Evolutionary conservation across 1,139 yeast genomes (phyloP), one percentile per base, ranked within the genome.

Genomic region (Diutina catenulata): DNA sequence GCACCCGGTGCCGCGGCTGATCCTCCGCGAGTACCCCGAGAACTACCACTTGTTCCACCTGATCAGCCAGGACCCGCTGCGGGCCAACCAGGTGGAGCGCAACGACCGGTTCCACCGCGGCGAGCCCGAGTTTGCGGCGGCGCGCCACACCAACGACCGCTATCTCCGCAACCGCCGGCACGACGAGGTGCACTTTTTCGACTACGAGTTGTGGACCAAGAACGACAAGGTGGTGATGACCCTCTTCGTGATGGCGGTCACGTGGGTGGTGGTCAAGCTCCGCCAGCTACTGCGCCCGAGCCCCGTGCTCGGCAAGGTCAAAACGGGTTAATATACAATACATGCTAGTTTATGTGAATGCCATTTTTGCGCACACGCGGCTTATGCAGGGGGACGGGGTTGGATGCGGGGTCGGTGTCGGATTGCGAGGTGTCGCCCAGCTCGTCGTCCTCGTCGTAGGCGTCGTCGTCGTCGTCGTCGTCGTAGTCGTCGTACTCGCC

Each of bases 61-160:
- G 42, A 61, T 74, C 4, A 54, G 68, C 3, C 62, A 65, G 43
- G 70, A 70, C 43, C 64, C 63, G 21, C 46, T 65, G 9, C 62
- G 81, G 39, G 55, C 52, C 22, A 43, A 58, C 10, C 84, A 76
- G 42, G 57, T 63, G 29, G 87, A 80, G 47, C 63, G 79, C 43
- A 78, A 78, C 48, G 57, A 68, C 38, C 42, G 43, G 43, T 45
- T 44, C 40, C 37, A 37, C 14, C 45, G 44, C 5, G 46, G 40
- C 18, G 48, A 46, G 36, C 48, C 48, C 1, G 40, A 33, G 28
- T 46, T 47, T 47, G 40, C 41, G 37, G 29, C 14, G 6, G 6
- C 21, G 20, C 14, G 15, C 10, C 24, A 25, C 13, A 21, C 37
- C 19, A 27, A 82, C 22, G 25, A 21, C 6, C 35, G 35, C 4